Evolutionary conservation across 2,329 filamentous ascomycete species (phyloP), one percentile per base, ranked within the genome.

Genomic region (Fusarium succisae): DNA sequence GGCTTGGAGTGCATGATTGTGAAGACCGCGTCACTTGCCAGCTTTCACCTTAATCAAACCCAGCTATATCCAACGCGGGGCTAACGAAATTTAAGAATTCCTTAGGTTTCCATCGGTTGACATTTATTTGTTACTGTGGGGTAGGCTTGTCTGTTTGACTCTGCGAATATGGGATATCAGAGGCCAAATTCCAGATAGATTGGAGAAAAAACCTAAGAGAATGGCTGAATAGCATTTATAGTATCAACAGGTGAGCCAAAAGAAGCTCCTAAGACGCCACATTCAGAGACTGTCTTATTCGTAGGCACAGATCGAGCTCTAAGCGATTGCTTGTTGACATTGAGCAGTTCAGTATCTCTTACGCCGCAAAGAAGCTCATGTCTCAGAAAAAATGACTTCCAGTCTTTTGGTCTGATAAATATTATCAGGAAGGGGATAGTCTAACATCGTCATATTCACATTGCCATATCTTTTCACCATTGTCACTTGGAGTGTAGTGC

Each of bases 381-480:
- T 35, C 28, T 10, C 15, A 24, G 3, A 10, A 10, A 32, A 13
- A 3, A 2, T 6, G 22, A 18, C 47, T 3, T 24, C 8, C 3
- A 20, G 17, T 18, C 22, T 32, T 14, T 18, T 8, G 1, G 4
- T 2, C 8, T 14, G 8, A 3, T 11, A 14, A 6, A 11, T 11
- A 5, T 20, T 2, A 17, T 10, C 8, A 24, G 17, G 3, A 24
- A 3, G 2, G 8, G 1, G 12, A 51, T 8, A 5, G 8, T 14
- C 3, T 2, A 14, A 14, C 6, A 2, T 6, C 14, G 3, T 10
- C 5, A 20, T 2, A 8, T 14, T 24, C 17, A 7, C 12, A 35
- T 3, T 6, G 4, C 12, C 12, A 2, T 10, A 20, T 8, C 2
- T 2, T 35, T 1, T 8, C 22, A 24, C 12, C 17, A 0, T 32